phyloP scores from a whole-genome alignment of 192 early-diverging fungal genomes.

The Coemansia sp. region DNA sequence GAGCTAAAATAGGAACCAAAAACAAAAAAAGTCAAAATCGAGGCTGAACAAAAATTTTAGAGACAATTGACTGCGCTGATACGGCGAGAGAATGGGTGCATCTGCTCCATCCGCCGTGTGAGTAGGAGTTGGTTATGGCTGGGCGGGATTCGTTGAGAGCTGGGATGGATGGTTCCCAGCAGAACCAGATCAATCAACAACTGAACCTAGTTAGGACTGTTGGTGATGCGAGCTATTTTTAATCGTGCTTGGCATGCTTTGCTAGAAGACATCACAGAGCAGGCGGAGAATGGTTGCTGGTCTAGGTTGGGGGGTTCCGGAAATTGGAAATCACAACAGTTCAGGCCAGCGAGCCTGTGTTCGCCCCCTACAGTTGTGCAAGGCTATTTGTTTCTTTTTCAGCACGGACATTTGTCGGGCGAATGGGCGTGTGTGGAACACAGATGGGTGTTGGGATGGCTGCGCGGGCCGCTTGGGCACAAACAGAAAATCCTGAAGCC shows the following conservation, averaged over 20 bases:
- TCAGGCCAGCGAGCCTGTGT: background rate
- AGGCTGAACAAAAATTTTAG: background rate
- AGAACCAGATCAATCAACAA: background rate
- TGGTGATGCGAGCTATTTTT: background rate
- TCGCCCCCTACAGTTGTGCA: background rate
- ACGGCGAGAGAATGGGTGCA: background rate
- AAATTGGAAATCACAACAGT: constrained; percentile 7
- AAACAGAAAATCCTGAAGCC: background rate
- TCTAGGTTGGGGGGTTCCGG: background rate
- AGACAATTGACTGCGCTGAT: background rate
- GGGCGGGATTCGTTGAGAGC: background rate
- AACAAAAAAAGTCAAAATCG: constrained; percentile 1
- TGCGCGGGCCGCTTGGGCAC: background rate
- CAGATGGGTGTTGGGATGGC: background rate
- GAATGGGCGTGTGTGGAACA: background rate
- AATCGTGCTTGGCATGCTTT: background rate
- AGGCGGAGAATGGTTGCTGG: background rate
- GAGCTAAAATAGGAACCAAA: background rate
- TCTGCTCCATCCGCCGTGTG: background rate
- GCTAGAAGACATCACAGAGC: background rate
- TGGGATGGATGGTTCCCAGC: background rate
- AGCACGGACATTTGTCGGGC: background rate
- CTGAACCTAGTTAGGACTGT: background rate
- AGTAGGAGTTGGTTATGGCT: background rate
- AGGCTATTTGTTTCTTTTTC: background rate